These are phyloP conservation scores for Ustilago nuda DNA, from an alignment of 1,284 basidiomycete genomes.

Conservation along the genomic window DNA sequence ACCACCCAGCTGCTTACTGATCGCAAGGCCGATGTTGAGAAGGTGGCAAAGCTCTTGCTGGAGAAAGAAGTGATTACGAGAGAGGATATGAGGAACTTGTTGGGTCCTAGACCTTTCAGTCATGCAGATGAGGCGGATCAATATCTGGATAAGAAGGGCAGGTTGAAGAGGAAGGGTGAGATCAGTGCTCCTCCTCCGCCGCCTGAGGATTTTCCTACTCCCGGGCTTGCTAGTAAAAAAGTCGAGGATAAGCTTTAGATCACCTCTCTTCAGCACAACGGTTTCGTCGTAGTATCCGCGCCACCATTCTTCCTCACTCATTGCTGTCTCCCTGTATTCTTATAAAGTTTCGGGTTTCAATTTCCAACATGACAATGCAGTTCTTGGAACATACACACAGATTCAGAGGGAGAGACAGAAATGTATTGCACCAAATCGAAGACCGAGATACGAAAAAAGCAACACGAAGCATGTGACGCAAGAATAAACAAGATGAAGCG, in stretches of 20 bases:
- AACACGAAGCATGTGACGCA: not conserved
- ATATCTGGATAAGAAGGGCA: conserved; percentile 67
- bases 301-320: conserved; percentile 13
- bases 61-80: conserved; percentile 95
- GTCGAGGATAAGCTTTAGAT: conserved; percentile 13
- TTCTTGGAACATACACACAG: not conserved
- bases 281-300: not conserved
- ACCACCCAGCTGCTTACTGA: conserved; percentile 85
- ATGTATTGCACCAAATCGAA: not conserved
- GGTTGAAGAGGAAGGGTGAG: conserved; percentile 59
- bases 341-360: conserved; percentile 3
- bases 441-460: not conserved
- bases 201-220: conserved; percentile 54
- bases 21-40: conserved; percentile 89
- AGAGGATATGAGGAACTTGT: conserved; percentile 86
- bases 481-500: not conserved
- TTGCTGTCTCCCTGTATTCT: not conserved
- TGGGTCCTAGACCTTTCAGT: conserved; percentile 86
- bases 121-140: conserved; percentile 74
- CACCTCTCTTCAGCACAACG: not conserved
- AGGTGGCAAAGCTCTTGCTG: conserved; percentile 88
- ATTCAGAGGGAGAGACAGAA: not conserved
- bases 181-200: conserved; percentile 64
- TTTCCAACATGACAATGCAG: not conserved
- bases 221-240: conserved; percentile 51